Evolutionary conservation across 2,329 filamentous ascomycete genomes (phyloP), one percentile per base, ranked within the genome.

Genomic region (Phialophora chinensis): DNA sequence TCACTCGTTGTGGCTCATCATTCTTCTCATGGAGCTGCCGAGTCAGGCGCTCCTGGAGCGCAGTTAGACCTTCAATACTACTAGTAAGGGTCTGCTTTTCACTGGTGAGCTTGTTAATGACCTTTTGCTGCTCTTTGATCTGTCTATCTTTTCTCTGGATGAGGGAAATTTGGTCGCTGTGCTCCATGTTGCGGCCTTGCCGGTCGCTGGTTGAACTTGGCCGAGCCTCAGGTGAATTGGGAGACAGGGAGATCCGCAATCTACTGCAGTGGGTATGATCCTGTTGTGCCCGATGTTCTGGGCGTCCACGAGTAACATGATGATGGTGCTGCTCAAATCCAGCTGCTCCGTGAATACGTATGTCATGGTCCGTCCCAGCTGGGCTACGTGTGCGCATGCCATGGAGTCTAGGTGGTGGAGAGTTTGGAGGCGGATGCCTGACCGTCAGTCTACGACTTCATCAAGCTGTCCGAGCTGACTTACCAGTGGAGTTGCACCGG

Each of bases 21-120:
- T 33, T n/a, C 52, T 29, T 54, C 52, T 27, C 52, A 10, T 31
- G 14, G 27, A 54, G 52, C 52, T 54, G 25, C 29, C 52, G 23
- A n/a, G 23, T 54, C 23, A 54, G 17, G 29, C 2, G 4, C 5
- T 33, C 52, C 17, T 33, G 20, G 29, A 33, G 14, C 14, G 10
- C 4, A 12, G 25, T 54, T 4, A 54, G 52, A 27, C 27, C 2
- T 27, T 31, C 27, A 7, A 54, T 14, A 8, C 12, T 54, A 29
- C 11, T 14, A 20, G 52, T 17, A 31, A 54, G 52, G 11, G 52
- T 27, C 52, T 33, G 25, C 2, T 29, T 54, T 54, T 54, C 52
- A 10, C 11, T 27, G 25, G 11, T 54, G 23, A 54, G 52, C 17
- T 7, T 27, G 29, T 27, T 7, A 23, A 54, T 54, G 27, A 27